Percentiles rank a stretch among this genome's conserved stretches.
Evolutionary conservation across 2,329 filamentous ascomycete species (phyloP).

Genomic region (Westerdykella sp.): DNA sequence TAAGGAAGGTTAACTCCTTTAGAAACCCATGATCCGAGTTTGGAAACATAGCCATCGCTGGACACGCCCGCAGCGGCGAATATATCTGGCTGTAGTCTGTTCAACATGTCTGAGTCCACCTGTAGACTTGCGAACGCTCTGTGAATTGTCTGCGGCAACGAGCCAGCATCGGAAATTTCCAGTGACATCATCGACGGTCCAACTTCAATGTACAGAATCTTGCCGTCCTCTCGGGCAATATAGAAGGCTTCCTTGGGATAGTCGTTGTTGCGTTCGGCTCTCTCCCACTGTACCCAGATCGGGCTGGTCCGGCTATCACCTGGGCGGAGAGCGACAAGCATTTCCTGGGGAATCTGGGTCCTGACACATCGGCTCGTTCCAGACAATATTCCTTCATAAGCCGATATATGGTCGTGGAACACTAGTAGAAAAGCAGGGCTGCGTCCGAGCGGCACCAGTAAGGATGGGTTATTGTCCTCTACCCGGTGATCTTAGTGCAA

Average conservation of each 20-base stretch:
- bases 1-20: slow-evolving; percentile 50
- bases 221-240: slow-evolving; percentile 80
- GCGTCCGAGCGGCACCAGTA: slow-evolving; percentile 39
- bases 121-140: slow-evolving; percentile 68
- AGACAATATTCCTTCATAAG: slow-evolving; percentile 38
- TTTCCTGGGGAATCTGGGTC: slow-evolving; percentile 18
- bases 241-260: slow-evolving; percentile 71
- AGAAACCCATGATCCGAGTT: slow-evolving; percentile 47
- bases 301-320: slow-evolving; percentile 40
- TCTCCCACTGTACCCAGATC: slow-evolving; percentile 79
- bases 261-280: slow-evolving; percentile 57
- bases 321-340: slow-evolving; percentile 42
- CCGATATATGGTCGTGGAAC: slow-evolving; percentile 30
- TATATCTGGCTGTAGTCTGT: slow-evolving; percentile 63
- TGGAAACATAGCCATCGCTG: slow-evolving; percentile 70
- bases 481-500: slow-evolving; percentile 5
- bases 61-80: slow-evolving; percentile 72
- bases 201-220: slow-evolving; percentile 67
- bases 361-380: slow-evolving; percentile 21
- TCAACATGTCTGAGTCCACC: slow-evolving; percentile 42
- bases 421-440: slow-evolving; percentile 40
- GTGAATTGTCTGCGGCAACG: slow-evolving; percentile 67
- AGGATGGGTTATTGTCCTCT: slow-evolving; percentile 33
- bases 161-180: slow-evolving; percentile 42
- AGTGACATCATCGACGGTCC: slow-evolving; percentile 36